Conservation (phyloP, 257 asterid species). For the Nicotiana noctiflora region DNA sequence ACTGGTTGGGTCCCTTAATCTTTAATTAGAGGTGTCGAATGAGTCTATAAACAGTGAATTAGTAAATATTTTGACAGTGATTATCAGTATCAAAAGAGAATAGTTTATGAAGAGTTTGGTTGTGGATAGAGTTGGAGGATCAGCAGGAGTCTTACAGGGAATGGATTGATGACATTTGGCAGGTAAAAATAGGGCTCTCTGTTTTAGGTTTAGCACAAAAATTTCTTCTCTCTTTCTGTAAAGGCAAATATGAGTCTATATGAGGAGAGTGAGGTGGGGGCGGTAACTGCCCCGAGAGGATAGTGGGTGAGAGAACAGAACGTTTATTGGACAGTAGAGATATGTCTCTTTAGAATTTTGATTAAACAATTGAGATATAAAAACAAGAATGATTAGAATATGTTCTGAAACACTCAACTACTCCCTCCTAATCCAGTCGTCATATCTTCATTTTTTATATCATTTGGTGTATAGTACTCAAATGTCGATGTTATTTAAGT, state of each 20-base stretch:
- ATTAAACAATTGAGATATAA: not conserved
- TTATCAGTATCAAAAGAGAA: too few relatives aligned
- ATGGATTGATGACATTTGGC: too few relatives aligned
- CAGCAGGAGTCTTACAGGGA: slow-evolving; percentile 15
- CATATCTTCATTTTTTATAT: not conserved
- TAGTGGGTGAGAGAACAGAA: slow-evolving; percentile 12
- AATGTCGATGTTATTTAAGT: not conserved
- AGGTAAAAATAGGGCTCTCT: not conserved
- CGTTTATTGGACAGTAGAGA: slow-evolving; percentile 32
- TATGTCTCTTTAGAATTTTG: not conserved
- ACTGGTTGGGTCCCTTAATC: too few relatives aligned
- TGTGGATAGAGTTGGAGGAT: slow-evolving; percentile 14
- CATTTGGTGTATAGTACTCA: not conserved
- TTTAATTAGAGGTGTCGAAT: not conserved
- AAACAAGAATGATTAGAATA: slow-evolving; percentile 1
- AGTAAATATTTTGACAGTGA: not conserved
- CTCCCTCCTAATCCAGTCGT: slow-evolving; percentile 32
- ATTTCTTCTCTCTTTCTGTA: not conserved
- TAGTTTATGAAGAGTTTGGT: slow-evolving; percentile 13
- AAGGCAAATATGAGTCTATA: too few relatives aligned
- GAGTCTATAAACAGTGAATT: not conserved
- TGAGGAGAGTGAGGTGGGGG: not conserved
- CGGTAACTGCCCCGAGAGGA: slow-evolving; percentile 37
- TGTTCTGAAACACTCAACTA: slow-evolving; percentile 23
- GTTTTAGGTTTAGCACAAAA: not conserved